Evolutionary conservation across 2,329 filamentous ascomycete species (phyloP), one percentile per base, ranked within the genome.

Genomic region (Cryphonectria nitschkei): DNA sequence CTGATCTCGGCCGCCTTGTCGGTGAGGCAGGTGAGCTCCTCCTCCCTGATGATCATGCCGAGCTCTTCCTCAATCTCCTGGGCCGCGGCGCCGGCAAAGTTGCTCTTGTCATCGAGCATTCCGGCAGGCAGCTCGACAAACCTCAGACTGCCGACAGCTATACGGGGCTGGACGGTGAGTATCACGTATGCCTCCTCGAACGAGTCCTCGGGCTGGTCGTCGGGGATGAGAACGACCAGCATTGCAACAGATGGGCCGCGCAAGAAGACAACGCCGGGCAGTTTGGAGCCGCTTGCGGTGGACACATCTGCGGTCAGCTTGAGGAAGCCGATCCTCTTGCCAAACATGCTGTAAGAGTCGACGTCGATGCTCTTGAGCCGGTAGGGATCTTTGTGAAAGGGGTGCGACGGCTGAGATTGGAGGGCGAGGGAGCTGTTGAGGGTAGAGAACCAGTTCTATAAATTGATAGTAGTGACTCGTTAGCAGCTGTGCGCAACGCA

Each of bases 61-160:
- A 89, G 80, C 78, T 90, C 89, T 79, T 90, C 88, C 72, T 86
- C 73, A 13, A 91, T 88, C 80, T 91, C 89, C 74, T 82, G 84
- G 2, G 88, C 88, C 2, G 88, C 89, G 0, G 83, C 82, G 34
- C 89, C 88, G 16, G 83, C 82, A 75, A 90, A 90, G 39, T 81
- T 84, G 0, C 85, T 86, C 19, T 79, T 80, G 41, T 86, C 85
- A 74, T 90, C 88, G 0, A 90, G 85, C 88, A 90, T 90, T 2
- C 88, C 88, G 0, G 88, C 88, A 0, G 88, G 88, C 16, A 90
- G 75, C 78, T 90, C 88, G 0, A 86, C 83, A 71, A 90, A 88
- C 26, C 81, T 81, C 2, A 90, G 77, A n/a, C 85, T 87, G 0
- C 85, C 87, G 0, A 82, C 86, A 0, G 88, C 81, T 3, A 89